Evolutionary conservation across 2,329 filamentous ascomycete species (phyloP).

Genomic region (Fusarium bulbicola): DNA sequence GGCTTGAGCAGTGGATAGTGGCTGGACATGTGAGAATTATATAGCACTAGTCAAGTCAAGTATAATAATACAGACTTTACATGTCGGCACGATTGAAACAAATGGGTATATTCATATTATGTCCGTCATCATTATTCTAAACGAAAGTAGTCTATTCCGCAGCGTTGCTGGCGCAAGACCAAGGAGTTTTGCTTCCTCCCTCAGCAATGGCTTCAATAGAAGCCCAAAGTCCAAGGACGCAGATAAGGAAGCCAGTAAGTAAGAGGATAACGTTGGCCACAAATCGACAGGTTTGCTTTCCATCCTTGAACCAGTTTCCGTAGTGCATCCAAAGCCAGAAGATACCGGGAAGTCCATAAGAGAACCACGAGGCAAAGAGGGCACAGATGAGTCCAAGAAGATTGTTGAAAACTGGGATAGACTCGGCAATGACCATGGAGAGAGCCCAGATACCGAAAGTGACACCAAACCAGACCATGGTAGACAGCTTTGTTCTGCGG

Average conservation of each 20-base stretch:
- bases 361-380: constrained; percentile 75
- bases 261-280: constrained; percentile 45
- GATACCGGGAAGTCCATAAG: constrained; percentile 57
- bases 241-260: constrained; percentile 48
- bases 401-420: constrained; percentile 74
- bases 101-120: constrained; percentile 6
- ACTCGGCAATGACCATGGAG: constrained; percentile 74
- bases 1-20: background rate
- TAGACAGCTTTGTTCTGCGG: constrained; percentile 59
- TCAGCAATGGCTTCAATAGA: constrained; percentile 49
- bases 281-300: constrained; percentile 47
- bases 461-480: constrained; percentile 67
- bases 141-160: background rate
- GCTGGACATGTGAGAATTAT: accelerated
- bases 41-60: background rate
- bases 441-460: constrained; percentile 65
- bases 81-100: background rate
- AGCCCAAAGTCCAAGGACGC: constrained; percentile 52
- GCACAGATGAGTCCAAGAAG: constrained; percentile 70
- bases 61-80: accelerated
- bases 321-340: constrained; percentile 60
- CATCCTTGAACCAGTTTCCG: constrained; percentile 50
- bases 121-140: background rate
- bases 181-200: constrained; percentile 45
- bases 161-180: constrained; percentile 48